Evolutionary conservation across 164 flowering plant genomes (phyloP).

Genomic region (Liquidambar formosana): DNA sequence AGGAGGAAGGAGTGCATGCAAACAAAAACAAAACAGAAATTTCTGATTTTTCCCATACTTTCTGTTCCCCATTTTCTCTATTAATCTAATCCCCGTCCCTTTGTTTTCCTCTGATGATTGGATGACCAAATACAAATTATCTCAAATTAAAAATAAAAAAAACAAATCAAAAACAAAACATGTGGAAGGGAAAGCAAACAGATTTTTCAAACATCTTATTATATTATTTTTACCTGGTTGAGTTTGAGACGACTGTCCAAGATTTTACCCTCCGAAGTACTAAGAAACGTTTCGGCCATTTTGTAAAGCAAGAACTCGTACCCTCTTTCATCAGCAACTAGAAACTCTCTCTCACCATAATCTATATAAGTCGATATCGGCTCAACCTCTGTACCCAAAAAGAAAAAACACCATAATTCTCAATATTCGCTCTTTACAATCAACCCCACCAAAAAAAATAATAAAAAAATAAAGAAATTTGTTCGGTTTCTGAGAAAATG

Average conservation of each 20-base stretch:
- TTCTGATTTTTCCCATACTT: slow-evolving; percentile 11
- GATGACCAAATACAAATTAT: slow-evolving; percentile 4
- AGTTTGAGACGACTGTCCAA: slow-evolving; percentile 7
- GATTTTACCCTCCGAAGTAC: slow-evolving; percentile 3
- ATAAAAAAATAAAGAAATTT: not conserved
- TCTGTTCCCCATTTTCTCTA: not conserved
- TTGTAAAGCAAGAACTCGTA: slow-evolving; percentile 7
- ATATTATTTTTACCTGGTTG: slow-evolving; percentile 7
- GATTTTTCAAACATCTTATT: too few relatives aligned
- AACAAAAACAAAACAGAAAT: slow-evolving; percentile 16
- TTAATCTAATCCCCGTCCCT: slow-evolving; percentile 1
- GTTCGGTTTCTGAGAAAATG: not conserved
- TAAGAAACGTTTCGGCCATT: slow-evolving; percentile 7
- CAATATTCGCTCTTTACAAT: not conserved
- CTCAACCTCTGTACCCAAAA: slow-evolving; percentile 5
- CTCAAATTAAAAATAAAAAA: not conserved
- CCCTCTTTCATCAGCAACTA: slow-evolving; percentile 9
- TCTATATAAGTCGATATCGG: slow-evolving; percentile 1
- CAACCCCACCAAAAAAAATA: not conserved
- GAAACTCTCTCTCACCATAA: slow-evolving; percentile 4
- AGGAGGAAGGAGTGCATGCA: slow-evolving; percentile 16
- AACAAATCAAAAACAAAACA: not conserved
- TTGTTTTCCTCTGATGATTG: slow-evolving; percentile 25
- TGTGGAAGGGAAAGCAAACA: too few relatives aligned
- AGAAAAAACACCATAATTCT: not conserved